Base-by-base conservation (phyloP, 805 yeast genomes). In the Zygotorulaspora danielsina region DNA sequence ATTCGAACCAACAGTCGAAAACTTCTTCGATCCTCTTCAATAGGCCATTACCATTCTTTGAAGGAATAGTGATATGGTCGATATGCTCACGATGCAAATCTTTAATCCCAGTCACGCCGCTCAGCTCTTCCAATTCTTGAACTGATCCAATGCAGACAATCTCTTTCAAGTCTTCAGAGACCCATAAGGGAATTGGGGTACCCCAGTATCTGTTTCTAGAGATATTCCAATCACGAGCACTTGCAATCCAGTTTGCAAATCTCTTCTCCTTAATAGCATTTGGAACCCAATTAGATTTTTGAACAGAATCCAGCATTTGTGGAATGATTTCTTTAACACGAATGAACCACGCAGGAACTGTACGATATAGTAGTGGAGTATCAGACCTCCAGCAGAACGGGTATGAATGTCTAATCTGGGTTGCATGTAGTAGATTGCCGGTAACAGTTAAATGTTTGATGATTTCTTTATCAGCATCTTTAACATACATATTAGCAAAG, bases 381-480 rank as follows among this genome's bases (percentile, higher is more conserved):
- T 93, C 98, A 3, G 97, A 90, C 77, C 99, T 84, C 99, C 99
- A 93, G 72, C 99, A 93, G 83, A 93, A 93, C 57, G 99, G 98
- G 67, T 93, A 93, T 65, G 95, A 83, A 75, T 93, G 99, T 69
- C 81, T 80, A 51, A 89, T 74, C 72, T 93, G 97, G 30, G 86
- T 71, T 42, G 80, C 82, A 30, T 79, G 75, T 49, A 93, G 71
- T 25, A 93, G 52, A 50, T 81, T 76, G 36, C 95, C 97, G 27
- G 71, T 64, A 38, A 78, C 84, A 44, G 93, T 84, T 61, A 93
- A 73, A 49, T 76, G 69, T 67, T 87, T 89, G 65, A 93, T 87
- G 61, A 93, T 90, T 57, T 77, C 74, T 55, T 87, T 80, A 67
- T 93, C 98, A 33, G 97, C 97, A 57, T 87, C 96, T 71, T 93